These are phyloP conservation scores for Nemania abortiva DNA, from an alignment of 2,329 filamentous ascomycete species.

Conservation along the genomic window DNA sequence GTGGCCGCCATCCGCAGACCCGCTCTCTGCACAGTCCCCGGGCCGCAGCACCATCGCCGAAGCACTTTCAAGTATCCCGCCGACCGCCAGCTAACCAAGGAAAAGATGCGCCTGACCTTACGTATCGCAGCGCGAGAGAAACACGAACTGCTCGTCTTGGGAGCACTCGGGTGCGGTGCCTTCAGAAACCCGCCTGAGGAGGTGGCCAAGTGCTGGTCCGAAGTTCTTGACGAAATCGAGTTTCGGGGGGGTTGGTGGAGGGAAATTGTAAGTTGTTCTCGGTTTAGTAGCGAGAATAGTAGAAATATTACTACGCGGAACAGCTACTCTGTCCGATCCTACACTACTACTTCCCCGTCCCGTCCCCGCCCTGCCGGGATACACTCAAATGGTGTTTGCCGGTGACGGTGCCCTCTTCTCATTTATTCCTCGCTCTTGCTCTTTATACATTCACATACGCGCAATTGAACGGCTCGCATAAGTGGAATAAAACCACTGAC, in stretches of 20 bases:
- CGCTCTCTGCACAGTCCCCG: conserved; percentile 9
- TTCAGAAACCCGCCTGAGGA: conserved; percentile 72
- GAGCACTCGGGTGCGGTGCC: conserved; percentile 76
- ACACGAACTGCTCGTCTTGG: conserved; percentile 72
- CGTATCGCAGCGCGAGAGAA: conserved; percentile 68
- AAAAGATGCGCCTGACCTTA: conserved; percentile 72
- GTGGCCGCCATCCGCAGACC: conserved; percentile 52
- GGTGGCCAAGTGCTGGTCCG: conserved; percentile 72
- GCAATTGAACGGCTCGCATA: neutral
- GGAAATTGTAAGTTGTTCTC: conserved; percentile 35
- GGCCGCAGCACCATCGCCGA: conserved; percentile 21
- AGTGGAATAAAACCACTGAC: neutral
- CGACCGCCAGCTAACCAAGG: conserved; percentile 67
- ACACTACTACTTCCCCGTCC: neutral
- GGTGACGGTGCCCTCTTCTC: neutral
- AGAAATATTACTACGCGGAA: neutral
- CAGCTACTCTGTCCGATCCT: neutral
- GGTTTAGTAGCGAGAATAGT: neutral
- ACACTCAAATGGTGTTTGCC: no score
- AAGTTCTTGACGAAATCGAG: conserved; percentile 71
- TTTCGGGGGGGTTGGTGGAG: conserved; percentile 73
- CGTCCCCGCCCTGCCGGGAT: no score
- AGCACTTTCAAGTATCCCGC: conserved; percentile 55
- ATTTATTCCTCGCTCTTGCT: neutral
- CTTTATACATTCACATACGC: neutral